Evolutionary conservation across 441 rosid genomes (phyloP).

Genomic region (Corymbia citriodora): DNA sequence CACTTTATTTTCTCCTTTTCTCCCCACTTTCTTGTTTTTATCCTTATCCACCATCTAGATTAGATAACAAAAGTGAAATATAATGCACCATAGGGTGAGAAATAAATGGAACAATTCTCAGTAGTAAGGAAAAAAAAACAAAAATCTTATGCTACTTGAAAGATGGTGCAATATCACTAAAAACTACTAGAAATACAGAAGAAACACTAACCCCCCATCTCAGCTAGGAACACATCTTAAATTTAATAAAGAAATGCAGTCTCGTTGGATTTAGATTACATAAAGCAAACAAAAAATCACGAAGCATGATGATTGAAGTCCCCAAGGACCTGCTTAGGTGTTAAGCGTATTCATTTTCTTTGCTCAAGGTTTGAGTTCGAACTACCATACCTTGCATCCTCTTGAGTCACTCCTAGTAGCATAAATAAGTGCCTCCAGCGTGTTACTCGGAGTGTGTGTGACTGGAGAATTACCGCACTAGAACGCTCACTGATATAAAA

Average conservation of each 20-base stretch:
- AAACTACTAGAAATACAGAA: neutral
- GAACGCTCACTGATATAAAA: rapidly evolving
- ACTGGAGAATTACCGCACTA: neutral
- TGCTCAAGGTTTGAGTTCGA: neutral
- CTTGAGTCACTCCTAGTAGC: neutral
- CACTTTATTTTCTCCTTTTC: neutral
- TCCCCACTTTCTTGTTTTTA: neutral
- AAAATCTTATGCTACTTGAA: neutral
- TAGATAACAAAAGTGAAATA: neutral
- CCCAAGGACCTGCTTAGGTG: neutral
- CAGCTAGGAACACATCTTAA: neutral
- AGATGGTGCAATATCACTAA: neutral
- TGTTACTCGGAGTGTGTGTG: neutral
- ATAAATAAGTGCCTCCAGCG: neutral
- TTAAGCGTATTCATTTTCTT: neutral
- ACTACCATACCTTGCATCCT: neutral
- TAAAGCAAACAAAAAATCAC: neutral
- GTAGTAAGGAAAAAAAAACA: neutral
- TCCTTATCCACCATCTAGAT: neutral
- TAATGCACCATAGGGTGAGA: neutral
- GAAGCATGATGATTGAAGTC: neutral
- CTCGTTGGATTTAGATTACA: neutral
- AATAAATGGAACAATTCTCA: neutral
- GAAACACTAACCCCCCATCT: neutral
- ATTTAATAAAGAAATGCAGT: neutral